phyloP scores from a whole-genome alignment of 2,329 filamentous ascomycete genomes.

The Chaetomium globosum region DNA sequence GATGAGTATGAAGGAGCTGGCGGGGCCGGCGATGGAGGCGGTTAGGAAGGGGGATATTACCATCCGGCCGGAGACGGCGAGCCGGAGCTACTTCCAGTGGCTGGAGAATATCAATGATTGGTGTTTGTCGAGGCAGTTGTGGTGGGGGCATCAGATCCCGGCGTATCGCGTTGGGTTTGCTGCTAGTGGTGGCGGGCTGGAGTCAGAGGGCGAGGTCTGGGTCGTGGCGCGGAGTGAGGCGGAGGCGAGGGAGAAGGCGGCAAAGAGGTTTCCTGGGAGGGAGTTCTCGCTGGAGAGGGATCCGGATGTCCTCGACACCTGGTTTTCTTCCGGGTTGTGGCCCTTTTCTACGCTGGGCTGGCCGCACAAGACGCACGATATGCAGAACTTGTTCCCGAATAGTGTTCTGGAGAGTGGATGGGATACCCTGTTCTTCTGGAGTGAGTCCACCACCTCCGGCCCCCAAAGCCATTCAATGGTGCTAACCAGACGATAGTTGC shows the following conservation, averaged over 20 bases:
- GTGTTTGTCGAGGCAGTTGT: constrained; percentile 91
- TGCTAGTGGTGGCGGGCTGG: constrained; percentile 65
- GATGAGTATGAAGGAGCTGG: constrained; percentile 88
- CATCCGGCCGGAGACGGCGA: constrained; percentile 78
- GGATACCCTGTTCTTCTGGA: constrained; percentile 67
- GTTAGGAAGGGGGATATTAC: constrained; percentile 81
- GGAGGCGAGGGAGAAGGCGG: background rate
- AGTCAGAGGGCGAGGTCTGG: constrained; percentile 64
- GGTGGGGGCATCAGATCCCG: constrained; percentile 95
- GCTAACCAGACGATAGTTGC: constrained; percentile 48
- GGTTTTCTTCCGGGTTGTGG: constrained; percentile 95
- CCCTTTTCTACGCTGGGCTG: constrained; percentile 92
- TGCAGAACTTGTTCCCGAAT: constrained; percentile 84
- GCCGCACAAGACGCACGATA: constrained; percentile 69
- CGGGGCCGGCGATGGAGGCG: constrained; percentile 72
- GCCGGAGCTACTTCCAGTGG: constrained; percentile 87
- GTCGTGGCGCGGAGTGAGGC: constrained; percentile 70
- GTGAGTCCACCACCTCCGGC: constrained; percentile 46
- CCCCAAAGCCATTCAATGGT: constrained; percentile 40
- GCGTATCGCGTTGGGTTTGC: constrained; percentile 73
- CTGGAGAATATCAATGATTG: constrained; percentile 87
- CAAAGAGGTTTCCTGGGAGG: background rate
- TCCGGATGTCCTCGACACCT: constrained; percentile 90
- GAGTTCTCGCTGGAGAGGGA: constrained; percentile 52
- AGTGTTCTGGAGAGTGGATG: constrained; percentile 92